Evolutionary conservation across 2,329 filamentous ascomycete genomes (phyloP).

Genomic region (Pseudocercospora macadamiae): DNA sequence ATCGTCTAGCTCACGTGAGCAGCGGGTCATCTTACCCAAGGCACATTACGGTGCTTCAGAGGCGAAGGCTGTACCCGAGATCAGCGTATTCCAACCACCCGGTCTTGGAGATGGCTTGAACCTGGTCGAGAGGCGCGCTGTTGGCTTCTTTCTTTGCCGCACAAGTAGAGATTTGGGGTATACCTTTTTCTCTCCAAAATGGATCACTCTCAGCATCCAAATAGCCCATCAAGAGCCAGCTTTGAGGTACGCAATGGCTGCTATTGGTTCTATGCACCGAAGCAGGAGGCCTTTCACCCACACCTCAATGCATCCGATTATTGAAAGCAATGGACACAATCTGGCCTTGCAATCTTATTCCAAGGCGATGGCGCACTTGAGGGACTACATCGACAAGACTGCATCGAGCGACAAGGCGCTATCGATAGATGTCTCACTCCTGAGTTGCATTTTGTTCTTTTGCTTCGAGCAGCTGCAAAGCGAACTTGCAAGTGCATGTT

Average conservation of each 20-base stretch:
- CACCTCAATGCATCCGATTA: slow-evolving; percentile 9
- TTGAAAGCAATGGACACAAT: not conserved
- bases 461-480: slow-evolving; percentile 14
- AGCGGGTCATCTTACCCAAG: not conserved
- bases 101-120: slow-evolving; percentile 4
- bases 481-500: slow-evolving; percentile 11
- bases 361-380: slow-evolving; percentile 4
- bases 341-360: slow-evolving; percentile 6
- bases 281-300: slow-evolving; percentile 6
- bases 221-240: slow-evolving; percentile 10
- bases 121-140: not conserved
- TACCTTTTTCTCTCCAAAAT: slow-evolving; percentile 7
- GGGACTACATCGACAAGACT: not conserved
- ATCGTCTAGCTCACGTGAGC: not conserved
- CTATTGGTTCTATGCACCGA: slow-evolving; percentile 14
- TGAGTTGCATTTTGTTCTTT: slow-evolving; percentile 17
- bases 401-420: not conserved
- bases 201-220: slow-evolving; percentile 9
- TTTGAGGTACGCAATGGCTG: slow-evolving; percentile 11
- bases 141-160: slow-evolving; percentile 15
- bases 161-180: slow-evolving; percentile 10
- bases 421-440: not conserved
- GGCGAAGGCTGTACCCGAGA: not conserved
- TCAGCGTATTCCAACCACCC: slow-evolving; percentile 9
- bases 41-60: not conserved